These are phyloP conservation scores for Tulasnella sp. DNA, from an alignment of 768 basidiomycete species.

Conservation along the genomic window DNA sequence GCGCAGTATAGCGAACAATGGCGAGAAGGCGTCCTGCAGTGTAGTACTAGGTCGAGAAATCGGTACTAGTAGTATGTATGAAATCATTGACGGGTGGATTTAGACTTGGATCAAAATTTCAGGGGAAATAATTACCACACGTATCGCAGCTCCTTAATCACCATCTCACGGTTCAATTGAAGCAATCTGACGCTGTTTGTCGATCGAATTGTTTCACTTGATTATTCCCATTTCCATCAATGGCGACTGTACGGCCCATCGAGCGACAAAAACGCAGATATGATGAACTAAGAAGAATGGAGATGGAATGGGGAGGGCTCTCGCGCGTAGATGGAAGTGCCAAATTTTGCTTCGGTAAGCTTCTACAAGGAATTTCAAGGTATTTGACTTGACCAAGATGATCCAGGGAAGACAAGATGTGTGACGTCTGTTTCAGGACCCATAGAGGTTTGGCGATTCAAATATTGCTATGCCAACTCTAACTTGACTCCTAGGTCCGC, in stretches of 20 bases:
- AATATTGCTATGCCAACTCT: not conserved
- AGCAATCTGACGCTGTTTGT: not conserved
- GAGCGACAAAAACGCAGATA: not conserved
- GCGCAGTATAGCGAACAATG: no score
- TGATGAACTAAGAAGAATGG: slow-evolving; percentile 1
- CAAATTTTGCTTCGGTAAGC: slow-evolving; percentile 15
- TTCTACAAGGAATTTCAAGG: not conserved
- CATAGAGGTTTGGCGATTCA: slow-evolving; percentile 33
- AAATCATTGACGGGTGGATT: no score
- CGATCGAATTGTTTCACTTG: not conserved
- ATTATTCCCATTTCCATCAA: not conserved
- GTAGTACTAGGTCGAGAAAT: no score
- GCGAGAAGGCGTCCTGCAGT: no score
- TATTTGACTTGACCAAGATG: not conserved
- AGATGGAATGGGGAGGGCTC: slow-evolving; percentile 12
- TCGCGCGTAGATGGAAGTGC: slow-evolving; percentile 17
- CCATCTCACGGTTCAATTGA: no score
- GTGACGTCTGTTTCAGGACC: slow-evolving; percentile 70
- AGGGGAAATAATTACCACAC: no score
- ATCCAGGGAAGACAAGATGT: slow-evolving; percentile 31
- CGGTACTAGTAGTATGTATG: no score
- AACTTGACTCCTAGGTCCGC: slow-evolving; percentile 31
- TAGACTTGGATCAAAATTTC: no score
- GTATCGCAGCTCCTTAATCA: no score
- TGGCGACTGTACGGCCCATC: slow-evolving; percentile 3